Base-by-base conservation (phyloP, 2,329 filamentous ascomycete genomes). In the Decorospora gaudefroyi region DNA sequence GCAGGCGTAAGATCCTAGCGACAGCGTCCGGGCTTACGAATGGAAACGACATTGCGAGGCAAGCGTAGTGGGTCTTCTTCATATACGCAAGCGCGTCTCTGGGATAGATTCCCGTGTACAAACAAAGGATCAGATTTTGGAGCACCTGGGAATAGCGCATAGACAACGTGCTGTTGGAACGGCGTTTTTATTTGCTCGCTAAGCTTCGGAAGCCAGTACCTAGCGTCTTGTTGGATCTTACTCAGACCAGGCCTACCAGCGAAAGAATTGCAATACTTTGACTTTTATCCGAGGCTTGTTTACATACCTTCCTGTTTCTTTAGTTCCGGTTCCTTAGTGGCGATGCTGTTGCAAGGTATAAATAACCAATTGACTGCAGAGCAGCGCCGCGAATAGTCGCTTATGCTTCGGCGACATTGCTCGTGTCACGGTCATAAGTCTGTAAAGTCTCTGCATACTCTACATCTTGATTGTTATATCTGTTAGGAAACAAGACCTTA, bases 151-250 rank as follows among this genome's bases (percentile, higher is more conserved):
- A 49, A 43, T 38, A 44, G 37, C 31, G 43, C 27, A 33, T 39
- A 27, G 42, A 31, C 47, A 59, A 62, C 55, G 57, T 61, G 59
- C 51, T 46, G 41, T 44, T 48, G 44, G 48, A 48, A 50, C 31
- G 60, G 60, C 61, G 55, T 63, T 62, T 51, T 59, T 30, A 62
- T 64, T 64, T 59, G 57, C 45, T 51, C 44, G 50, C 47, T 40
- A 41, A 33, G 42, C 32, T 42, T 54, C 30, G 48, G 48, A 55
- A 52, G 51, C 28, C 28, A 22, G 41, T 38, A 13, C 26, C 38
- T 28, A 36, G 40, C 42, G 40, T 48, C 39, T 37, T 38, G 17
- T 46, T 46, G 46, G 28, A 55, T 48, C 32, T 26, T 16, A 23
- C 22, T 26, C 27, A 12, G 19, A 33, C 44, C 27, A 26, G 17